A percentile compares a stretch with the other conserved stretches of the same genome.
Evolutionary conservation across 1,284 basidiomycete genomes (phyloP).

Genomic region (Sporisorium sorghi): DNA sequence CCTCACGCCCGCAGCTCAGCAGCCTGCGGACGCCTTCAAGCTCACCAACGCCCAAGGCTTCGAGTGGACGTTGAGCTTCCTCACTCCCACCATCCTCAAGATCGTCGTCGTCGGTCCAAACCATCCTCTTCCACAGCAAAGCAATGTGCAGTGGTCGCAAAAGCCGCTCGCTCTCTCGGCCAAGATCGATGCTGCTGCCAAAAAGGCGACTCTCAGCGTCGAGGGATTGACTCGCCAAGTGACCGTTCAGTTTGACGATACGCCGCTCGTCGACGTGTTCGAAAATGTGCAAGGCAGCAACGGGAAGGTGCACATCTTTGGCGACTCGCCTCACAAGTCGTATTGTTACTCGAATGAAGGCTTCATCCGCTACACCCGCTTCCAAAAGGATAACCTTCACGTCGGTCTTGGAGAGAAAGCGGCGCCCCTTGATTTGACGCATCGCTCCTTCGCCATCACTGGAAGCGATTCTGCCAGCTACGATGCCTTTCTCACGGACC

Average conservation of each 20-base stretch:
- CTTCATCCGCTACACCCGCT: slow-evolving; percentile 60
- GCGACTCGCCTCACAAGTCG: slow-evolving; percentile 69
- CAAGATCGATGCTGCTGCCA: slow-evolving; percentile 54
- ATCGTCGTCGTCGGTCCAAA: slow-evolving; percentile 68
- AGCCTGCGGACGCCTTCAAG: slow-evolving; percentile 42
- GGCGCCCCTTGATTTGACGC: slow-evolving; percentile 70
- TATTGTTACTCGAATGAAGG: slow-evolving; percentile 70
- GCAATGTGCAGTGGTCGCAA: slow-evolving; percentile 67
- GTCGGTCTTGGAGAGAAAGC: slow-evolving; percentile 71
- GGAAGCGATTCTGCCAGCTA: slow-evolving; percentile 70
- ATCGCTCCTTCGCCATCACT: slow-evolving; percentile 67
- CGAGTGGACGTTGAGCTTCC: slow-evolving; percentile 68
- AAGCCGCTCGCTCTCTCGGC: slow-evolving; percentile 55
- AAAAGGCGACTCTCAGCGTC: slow-evolving; percentile 45
- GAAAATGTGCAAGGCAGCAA: slow-evolving; percentile 48
- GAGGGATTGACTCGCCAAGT: slow-evolving; percentile 47
- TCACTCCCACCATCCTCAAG: slow-evolving; percentile 66
- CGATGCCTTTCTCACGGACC: slow-evolving; percentile 70
- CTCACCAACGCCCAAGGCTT: slow-evolving; percentile 61
- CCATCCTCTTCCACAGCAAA: slow-evolving; percentile 69
- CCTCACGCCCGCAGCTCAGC: slow-evolving; percentile 23
- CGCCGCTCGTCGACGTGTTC: slow-evolving; percentile 62
- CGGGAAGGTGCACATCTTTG: slow-evolving; percentile 59
- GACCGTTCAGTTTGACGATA: slow-evolving; percentile 51
- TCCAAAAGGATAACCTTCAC: slow-evolving; percentile 61